These are phyloP conservation scores for Aspergillus biplanus DNA, from an alignment of 495 filamentous ascomycete genomes.

Conservation along the genomic window DNA sequence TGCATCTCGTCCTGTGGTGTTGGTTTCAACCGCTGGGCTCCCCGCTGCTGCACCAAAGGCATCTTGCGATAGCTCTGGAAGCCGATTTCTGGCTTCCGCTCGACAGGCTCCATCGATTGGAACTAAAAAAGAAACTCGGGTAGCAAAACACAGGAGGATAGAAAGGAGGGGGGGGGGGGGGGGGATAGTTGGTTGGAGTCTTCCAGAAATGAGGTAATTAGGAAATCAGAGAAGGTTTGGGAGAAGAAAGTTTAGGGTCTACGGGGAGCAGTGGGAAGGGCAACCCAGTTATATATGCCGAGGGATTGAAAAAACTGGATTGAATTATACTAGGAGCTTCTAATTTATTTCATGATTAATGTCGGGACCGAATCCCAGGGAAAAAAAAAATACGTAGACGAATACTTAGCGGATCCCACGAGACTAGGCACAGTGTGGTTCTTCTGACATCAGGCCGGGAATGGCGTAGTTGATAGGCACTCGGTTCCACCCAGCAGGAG, in stretches of 20 bases:
- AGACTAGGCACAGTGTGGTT: constrained; percentile 18
- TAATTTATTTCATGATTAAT: constrained; percentile 2
- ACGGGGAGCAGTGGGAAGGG: constrained; percentile 11
- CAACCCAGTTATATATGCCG: constrained; percentile 11
- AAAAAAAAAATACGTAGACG: neutral
- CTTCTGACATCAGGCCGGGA: constrained; percentile 30
- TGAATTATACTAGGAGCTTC: neutral
- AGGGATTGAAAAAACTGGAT: constrained; percentile 5
- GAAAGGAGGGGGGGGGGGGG: neutral
- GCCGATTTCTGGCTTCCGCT: constrained; percentile 30
- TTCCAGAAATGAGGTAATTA: constrained; percentile 6
- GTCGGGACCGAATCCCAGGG: neutral
- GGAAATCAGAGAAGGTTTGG: constrained; percentile 9
- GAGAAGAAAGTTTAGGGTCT: constrained; percentile 15
- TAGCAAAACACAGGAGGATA: neutral
- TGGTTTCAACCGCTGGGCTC: constrained; percentile 29
- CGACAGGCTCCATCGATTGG: constrained; percentile 27
- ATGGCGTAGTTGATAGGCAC: constrained; percentile 17
- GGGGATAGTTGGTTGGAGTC: constrained; percentile 2
- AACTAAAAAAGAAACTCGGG: neutral
- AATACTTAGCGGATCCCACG: constrained; percentile 21
- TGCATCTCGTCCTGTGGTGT: constrained; percentile 60
- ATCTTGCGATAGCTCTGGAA: constrained; percentile 29
- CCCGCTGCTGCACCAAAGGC: constrained; percentile 25
- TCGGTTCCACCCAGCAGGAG: constrained; percentile 22